phyloP scores from a whole-genome alignment of 352 stramenopile species.

The Blastocystis sp. region DNA sequence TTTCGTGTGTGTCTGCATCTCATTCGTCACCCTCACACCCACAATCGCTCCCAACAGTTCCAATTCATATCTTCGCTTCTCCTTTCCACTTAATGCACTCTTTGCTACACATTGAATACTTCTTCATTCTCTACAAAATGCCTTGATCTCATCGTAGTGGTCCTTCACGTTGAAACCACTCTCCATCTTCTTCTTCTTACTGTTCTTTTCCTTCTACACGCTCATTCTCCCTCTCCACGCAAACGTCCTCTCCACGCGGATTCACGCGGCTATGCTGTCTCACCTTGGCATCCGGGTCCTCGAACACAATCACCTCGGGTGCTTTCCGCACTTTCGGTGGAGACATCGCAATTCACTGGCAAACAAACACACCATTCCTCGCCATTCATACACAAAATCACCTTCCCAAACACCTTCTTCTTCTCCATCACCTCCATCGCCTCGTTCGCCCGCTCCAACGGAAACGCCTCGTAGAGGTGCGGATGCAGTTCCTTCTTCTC shows the following conservation, averaged over 20 bases:
- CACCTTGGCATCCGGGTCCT: slow-evolving; percentile 25
- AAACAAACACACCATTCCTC: neutral
- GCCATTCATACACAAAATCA: slow-evolving; percentile 23
- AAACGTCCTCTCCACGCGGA: too few relatives aligned
- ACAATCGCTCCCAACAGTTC: slow-evolving; percentile 24
- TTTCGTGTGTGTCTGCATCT: neutral
- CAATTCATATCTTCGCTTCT: slow-evolving; percentile 45
- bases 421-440: neutral
- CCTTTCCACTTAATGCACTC: neutral
- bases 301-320: slow-evolving; percentile 1
- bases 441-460: neutral
- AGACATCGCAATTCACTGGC: slow-evolving; percentile 11
- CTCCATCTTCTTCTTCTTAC: neutral
- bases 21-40: neutral
- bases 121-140: neutral
- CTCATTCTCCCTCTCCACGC: neutral
- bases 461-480: neutral
- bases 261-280: neutral
- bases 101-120: slow-evolving; percentile 6
- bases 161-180: slow-evolving; percentile 51
- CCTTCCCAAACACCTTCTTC: slow-evolving; percentile 32
- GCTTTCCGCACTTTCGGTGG: neutral
- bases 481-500: neutral
- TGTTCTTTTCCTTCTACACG: slow-evolving; percentile 1
- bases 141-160: slow-evolving; percentile 32